These are phyloP conservation scores for Alternaria metachromatica DNA, from an alignment of 2,329 filamentous ascomycete genomes.

Conservation along the genomic window DNA sequence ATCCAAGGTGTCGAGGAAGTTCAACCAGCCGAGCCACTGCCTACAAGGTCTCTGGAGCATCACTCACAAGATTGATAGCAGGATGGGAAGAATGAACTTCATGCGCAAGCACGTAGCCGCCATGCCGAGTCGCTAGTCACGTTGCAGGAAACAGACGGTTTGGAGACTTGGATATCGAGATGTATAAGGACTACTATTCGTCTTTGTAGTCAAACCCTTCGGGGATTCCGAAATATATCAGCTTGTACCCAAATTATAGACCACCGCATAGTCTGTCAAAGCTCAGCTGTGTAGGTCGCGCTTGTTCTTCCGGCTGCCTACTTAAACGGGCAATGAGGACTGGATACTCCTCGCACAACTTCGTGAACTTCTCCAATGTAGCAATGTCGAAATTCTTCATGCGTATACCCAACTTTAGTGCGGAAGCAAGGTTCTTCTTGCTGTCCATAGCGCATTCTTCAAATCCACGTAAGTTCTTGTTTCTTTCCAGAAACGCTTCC, in stretches of 20 bases:
- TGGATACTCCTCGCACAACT: background rate
- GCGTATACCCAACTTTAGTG: background rate
- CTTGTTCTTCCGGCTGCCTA: background rate
- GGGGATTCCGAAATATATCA: background rate
- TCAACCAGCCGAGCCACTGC: background rate
- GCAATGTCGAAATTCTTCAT: background rate
- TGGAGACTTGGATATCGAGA: background rate
- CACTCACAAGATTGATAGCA: background rate
- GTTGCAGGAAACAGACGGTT: background rate
- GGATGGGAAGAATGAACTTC: background rate
- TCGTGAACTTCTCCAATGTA: background rate
- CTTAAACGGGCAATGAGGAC: background rate
- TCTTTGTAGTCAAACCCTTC: background rate
- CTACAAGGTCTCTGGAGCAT: background rate
- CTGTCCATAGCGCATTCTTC: background rate
- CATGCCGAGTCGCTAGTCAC: background rate
- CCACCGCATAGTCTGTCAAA: background rate
- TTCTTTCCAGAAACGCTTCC: background rate
- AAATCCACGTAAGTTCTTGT: background rate
- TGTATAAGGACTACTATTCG: background rate
- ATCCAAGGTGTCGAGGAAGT: background rate
- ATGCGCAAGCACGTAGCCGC: background rate
- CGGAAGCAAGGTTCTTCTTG: background rate
- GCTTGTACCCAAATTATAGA: background rate
- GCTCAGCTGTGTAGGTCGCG: background rate